phyloP scores from a whole-genome alignment of 176 grass and related monocot genomes.

The Lolium rigidum region DNA sequence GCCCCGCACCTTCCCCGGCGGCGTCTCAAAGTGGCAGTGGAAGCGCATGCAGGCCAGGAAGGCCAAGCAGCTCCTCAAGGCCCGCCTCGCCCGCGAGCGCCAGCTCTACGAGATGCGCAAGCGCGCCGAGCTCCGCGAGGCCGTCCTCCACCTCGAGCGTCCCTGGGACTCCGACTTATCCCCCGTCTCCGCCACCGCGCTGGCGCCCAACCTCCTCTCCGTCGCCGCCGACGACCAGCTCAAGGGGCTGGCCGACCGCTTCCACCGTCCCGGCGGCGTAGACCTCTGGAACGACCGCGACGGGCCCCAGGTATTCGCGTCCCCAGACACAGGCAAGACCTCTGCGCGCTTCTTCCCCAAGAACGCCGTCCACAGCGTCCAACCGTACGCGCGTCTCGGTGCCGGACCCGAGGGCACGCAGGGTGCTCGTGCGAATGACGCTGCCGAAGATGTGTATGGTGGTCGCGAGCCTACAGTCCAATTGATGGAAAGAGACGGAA shows the following conservation, averaged over 20 bases:
- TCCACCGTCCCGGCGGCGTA: conserved; percentile 82
- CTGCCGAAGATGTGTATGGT: background rate
- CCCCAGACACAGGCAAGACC: conserved; percentile 42
- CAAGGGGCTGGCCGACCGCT: conserved; percentile 83
- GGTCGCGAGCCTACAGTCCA: conserved; percentile 13
- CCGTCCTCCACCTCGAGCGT: conserved; percentile 75
- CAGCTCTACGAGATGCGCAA: conserved; percentile 98
- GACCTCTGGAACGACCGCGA: conserved; percentile 98
- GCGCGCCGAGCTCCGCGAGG: conserved; percentile 76
- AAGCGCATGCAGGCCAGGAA: conserved; percentile 93
- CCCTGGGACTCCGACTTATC: conserved; percentile 71
- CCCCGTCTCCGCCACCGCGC: conserved; percentile 5
- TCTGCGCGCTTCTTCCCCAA: conserved; percentile 92
- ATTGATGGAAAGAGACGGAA: conserved; percentile 33
- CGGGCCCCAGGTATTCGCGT: conserved; percentile 76
- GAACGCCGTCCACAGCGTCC: conserved; percentile 73
- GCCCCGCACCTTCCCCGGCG: conserved; percentile 77
- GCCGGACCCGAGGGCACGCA: background rate
- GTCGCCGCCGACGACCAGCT: conserved; percentile 88
- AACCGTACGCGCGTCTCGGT: conserved; percentile 47
- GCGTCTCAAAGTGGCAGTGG: conserved; percentile 98
- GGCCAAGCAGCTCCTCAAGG: conserved; percentile 89
- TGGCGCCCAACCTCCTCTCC: conserved; percentile 77
- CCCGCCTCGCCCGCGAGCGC: conserved; percentile 83
- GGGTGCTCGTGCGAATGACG: conserved; percentile 54